Evolutionary conservation across 140 eudicot species (phyloP), one percentile per base, ranked within the genome.

Genomic region (Erigeron philadelphicus): DNA sequence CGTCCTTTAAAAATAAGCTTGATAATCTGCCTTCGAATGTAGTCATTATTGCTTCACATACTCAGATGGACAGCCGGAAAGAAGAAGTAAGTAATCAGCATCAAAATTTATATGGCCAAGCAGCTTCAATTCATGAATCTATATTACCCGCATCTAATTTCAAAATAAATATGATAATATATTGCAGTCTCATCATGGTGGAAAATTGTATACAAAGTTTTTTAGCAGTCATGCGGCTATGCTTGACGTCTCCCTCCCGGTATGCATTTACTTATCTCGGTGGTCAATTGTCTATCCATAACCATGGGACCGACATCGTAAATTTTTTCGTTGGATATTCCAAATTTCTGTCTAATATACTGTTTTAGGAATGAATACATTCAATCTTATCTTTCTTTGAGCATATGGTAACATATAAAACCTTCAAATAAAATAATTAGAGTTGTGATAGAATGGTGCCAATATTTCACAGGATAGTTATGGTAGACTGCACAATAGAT

Each of bases 161-260:
- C 4, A 31, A 1, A 31, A 31, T 10, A 16, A 45, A 44, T 55
- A 12, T 12, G 17, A 13, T 31, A n/a, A 68, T 31, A 40, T 58
- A 54, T 59, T 78, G 69, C 82, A 93, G 98, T 89, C 98, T 10
- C 95, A 85, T 74, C 84, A 95, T 25, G 95, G 96, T 31, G 96
- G 96, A 72, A 76, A 83, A 68, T 79, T 93, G 25, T 93, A 89
- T 71, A 89, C 98, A 3, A 89, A 93, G 82, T 84, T 89, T 48
- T 93, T 93, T 86, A 31, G 5, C 38, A 93, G 78, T 74, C 96
- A 82, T 42, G 84, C 96, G 5, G 81, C 93, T 13, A 75, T 93
- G 61, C 95, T 89, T 40, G 96, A 93, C 76, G 79, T 92, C 52
- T 88, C 95, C 55, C 85, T 89, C 68, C 93, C 90, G 89, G 96